Conservation (phyloP, 2,329 filamentous ascomycete genomes). For the Fusarium sp. region DNA sequence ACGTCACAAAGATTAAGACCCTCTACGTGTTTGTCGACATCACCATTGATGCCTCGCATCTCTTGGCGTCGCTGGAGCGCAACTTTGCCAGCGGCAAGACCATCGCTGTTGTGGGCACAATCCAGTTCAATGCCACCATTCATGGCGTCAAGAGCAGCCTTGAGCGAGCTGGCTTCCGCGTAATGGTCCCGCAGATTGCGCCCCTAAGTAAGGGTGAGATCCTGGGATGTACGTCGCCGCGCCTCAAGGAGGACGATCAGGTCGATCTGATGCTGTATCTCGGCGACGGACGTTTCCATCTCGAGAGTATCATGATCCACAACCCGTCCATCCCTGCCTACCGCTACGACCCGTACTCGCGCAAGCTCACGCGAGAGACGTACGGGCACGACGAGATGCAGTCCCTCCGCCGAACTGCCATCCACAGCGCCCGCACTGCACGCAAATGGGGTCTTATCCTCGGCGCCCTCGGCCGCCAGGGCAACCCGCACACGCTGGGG, state of each 20-base stretch:
- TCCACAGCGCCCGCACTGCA: conserved; percentile 81
- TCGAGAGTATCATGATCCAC: conserved; percentile 99
- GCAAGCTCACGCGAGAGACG: conserved; percentile 89
- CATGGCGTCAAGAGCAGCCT: conserved; percentile 86
- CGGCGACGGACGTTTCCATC: conserved; percentile 93
- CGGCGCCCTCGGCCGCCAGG: conserved; percentile 92
- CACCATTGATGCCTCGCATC: conserved; percentile 90
- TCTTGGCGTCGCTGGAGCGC: conserved; percentile 87
- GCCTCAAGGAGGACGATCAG: conserved; percentile 69
- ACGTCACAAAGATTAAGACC: conserved; percentile 96
- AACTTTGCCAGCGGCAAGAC: conserved; percentile 91
- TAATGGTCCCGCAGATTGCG: conserved; percentile 92
- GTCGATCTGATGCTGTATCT: conserved; percentile 90
- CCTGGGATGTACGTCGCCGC: conserved; percentile 94
- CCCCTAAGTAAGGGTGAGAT: conserved; percentile 97
- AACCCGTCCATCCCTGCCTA: conserved; percentile 94
- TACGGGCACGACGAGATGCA: conserved; percentile 96
- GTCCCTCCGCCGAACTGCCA: conserved; percentile 82
- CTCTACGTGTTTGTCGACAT: conserved; percentile 99
- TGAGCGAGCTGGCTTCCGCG: conserved; percentile 86
- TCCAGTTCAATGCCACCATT: conserved; percentile 98
- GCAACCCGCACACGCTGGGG: conserved; percentile 92
- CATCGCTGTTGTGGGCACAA: conserved; percentile 94
- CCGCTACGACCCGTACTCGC: conserved; percentile 96
- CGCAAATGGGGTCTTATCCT: conserved; percentile 96